Evolutionary conservation across 1,139 yeast genomes (phyloP).

Genomic region (Diutina pseudorugosa): DNA sequence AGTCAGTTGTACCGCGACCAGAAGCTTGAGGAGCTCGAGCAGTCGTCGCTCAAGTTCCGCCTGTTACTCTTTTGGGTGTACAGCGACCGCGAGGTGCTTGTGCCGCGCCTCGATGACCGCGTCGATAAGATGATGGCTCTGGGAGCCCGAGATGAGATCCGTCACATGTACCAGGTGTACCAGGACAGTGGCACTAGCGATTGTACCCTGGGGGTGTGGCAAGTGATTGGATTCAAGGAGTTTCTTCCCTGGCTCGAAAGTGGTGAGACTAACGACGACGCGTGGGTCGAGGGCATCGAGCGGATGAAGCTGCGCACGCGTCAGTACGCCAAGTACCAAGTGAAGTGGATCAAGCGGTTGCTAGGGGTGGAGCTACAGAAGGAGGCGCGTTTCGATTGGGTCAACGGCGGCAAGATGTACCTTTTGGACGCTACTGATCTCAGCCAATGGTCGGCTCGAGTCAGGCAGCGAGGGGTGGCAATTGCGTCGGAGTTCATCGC

Average conservation of each 20-base stretch:
- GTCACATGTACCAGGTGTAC: slow-evolving; percentile 39
- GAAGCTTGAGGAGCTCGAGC: slow-evolving; percentile 27
- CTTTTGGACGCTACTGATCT: slow-evolving; percentile 71
- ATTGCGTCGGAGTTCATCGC: slow-evolving; percentile 31
- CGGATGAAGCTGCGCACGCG: slow-evolving; percentile 78
- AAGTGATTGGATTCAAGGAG: slow-evolving; percentile 92
- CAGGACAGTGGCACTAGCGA: slow-evolving; percentile 19
- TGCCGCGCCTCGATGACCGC: slow-evolving; percentile 55
- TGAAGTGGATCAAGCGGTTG: slow-evolving; percentile 82
- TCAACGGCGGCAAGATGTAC: slow-evolving; percentile 53
- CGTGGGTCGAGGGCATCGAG: slow-evolving; percentile 40
- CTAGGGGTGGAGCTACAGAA: slow-evolving; percentile 49
- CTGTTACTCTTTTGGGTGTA: slow-evolving; percentile 79
- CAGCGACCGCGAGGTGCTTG: slow-evolving; percentile 50
- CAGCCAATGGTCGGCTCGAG: slow-evolving; percentile 43
- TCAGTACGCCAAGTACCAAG: slow-evolving; percentile 78
- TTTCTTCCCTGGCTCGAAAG: slow-evolving; percentile 65
- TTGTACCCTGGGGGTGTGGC: slow-evolving; percentile 75
- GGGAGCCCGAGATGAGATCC: slow-evolving; percentile 64
- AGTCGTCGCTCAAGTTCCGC: slow-evolving; percentile 44
- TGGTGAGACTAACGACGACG: slow-evolving; percentile 7
- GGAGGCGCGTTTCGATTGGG: slow-evolving; percentile 34
- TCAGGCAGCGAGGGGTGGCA: slow-evolving; percentile 38
- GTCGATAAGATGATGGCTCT: slow-evolving; percentile 70
- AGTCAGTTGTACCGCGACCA: slow-evolving; percentile 63